Base-by-base conservation (phyloP, 2,329 filamentous ascomycete genomes). In the Truncatella angustata region DNA sequence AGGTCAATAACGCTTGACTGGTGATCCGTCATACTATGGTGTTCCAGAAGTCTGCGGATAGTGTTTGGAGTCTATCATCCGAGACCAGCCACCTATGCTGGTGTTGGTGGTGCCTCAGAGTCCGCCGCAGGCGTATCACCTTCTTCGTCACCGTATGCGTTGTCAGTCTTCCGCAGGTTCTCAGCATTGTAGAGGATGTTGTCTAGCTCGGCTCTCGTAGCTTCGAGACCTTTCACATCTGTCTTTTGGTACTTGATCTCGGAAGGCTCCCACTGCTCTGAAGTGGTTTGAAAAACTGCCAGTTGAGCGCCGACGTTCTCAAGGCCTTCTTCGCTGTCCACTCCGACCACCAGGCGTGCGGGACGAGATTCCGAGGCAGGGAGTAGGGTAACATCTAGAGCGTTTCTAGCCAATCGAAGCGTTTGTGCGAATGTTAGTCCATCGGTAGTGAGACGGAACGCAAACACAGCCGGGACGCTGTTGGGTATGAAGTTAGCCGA, bases 401-500 rank as follows among this genome's bases (percentile, higher is more conserved):
- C 80, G 60, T 89, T 91, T 6, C 87, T 87, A 2, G 77, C 73
- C 4, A 90, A 67, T 35, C 73, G 67, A 49, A 90, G 62, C 47
- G 77, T 78, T 42, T 76, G 70, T 6, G 68, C 66, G 55, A 79
- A 72, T 7, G 72, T 66, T 36, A 90, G 72, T 79, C 66, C 1
- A 65, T 55, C n/a, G 67, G 66, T 5, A 59, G 64, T 11, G 34
- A 88, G 73, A n/a, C 71, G 70, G 71, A 87, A 88, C 51, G 80
- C 71, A 67, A 93, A 85, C 7, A 95, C 70, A 36, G 79, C 88
- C 53, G 84, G 80, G 50, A 80, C 65, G 32, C 78, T 84, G 56
- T 26, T 12, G 10, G 21, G 36, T 51, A 34, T 50, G 37, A 5
- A 50, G 37, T 21, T 16, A 30, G 24, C 21, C 28, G 28, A 32